Conservation (phyloP, 495 filamentous ascomycete species). For the Friedmanniomyces endolithicus region DNA sequence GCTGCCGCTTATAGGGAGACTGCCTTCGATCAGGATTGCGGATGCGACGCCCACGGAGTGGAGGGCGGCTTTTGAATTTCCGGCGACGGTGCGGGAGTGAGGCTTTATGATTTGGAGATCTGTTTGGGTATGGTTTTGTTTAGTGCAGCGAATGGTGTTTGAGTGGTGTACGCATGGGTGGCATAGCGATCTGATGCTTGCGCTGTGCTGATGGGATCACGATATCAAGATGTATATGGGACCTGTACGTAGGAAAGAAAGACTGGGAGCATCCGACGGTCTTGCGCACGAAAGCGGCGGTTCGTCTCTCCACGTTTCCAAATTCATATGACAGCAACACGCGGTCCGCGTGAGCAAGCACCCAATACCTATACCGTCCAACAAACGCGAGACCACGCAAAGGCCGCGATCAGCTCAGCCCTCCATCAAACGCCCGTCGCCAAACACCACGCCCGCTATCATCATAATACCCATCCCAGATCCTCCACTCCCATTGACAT, state of each 20-base stretch:
- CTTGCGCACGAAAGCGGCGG: too few species aligned
- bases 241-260: neutral
- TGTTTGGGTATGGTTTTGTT: neutral
- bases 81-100: slow-evolving; percentile 4
- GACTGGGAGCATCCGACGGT: too few species aligned
- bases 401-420: too few species aligned
- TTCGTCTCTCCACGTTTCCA: too few species aligned
- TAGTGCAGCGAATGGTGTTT: neutral
- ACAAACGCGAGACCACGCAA: too few species aligned
- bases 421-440: too few species aligned
- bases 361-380: too few species aligned
- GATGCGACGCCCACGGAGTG: slow-evolving; percentile 15
- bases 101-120: neutral
- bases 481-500: neutral
- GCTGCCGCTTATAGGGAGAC: slow-evolving; percentile 12
- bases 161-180: neutral
- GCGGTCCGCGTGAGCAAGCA: too few species aligned
- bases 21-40: slow-evolving; percentile 19
- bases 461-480: neutral
- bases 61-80: neutral
- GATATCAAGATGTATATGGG: neutral
- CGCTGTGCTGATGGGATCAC: neutral
- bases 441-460: neutral
- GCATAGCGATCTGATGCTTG: neutral
- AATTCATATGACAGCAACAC: too few species aligned